A percentile compares a stretch with the other conserved stretches of the same genome.
These are phyloP conservation scores for Beta vulgaris DNA, from an alignment of 148 eudicot genomes.

Conservation along the genomic window DNA sequence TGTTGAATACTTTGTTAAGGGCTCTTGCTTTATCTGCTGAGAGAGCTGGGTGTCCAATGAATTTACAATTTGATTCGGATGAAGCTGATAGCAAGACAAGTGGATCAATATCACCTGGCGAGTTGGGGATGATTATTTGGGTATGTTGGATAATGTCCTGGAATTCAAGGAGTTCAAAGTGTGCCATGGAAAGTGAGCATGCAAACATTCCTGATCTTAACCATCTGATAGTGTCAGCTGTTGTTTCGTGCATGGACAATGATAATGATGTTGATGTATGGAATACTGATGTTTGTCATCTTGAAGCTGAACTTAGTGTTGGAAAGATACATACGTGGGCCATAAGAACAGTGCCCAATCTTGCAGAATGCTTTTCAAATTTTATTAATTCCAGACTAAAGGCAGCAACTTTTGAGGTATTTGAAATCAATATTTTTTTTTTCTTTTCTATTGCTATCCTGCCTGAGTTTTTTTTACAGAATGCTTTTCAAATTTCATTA, in stretches of 20 bases:
- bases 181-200: constrained; percentile 23
- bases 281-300: constrained; percentile 36
- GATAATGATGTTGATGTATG: constrained; percentile 43
- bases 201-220: constrained; percentile 60
- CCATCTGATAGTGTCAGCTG: constrained; percentile 68
- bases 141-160: constrained; percentile 68
- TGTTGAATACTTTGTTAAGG: constrained; percentile 46
- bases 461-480: constrained; percentile 19
- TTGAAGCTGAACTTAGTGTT: constrained; percentile 55
- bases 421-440: neutral
- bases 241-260: constrained; percentile 49
- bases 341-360: constrained; percentile 61
- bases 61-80: constrained; percentile 47
- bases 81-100: constrained; percentile 58
- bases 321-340: constrained; percentile 74
- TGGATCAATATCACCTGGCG: constrained; percentile 54
- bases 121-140: constrained; percentile 63
- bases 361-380: constrained; percentile 66
- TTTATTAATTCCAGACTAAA: constrained; percentile 55
- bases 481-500: constrained; percentile 61
- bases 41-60: constrained; percentile 57
- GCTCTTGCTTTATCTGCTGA: constrained; percentile 45
- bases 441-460: neutral
- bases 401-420: constrained; percentile 48
- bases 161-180: constrained; percentile 32